Evolutionary conservation across 441 rosid genomes (phyloP).

Genomic region (Erodium chrysanthum): DNA sequence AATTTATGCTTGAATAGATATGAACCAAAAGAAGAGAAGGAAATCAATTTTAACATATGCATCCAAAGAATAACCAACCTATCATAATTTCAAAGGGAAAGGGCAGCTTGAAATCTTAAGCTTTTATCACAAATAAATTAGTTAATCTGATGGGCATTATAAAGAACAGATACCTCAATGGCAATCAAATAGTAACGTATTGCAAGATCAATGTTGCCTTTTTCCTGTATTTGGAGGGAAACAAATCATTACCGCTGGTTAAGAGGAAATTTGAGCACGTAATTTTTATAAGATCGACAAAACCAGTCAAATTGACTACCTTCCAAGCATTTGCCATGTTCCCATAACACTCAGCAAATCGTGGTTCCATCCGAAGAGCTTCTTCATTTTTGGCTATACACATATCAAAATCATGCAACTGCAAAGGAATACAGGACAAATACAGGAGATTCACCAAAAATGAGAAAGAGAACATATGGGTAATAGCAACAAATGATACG

Average conservation of each 20-base stretch:
- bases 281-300: background rate
- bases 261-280: background rate
- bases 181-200: conserved; percentile 87
- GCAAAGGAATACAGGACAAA: background rate
- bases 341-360: conserved; percentile 96
- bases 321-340: conserved; percentile 99
- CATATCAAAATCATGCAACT: conserved; percentile 96
- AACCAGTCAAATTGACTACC: conserved; percentile 30
- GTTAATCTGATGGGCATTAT: background rate
- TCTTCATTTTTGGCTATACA: conserved; percentile 91
- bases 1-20: background rate
- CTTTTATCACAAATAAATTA: background rate
- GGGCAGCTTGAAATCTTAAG: background rate
- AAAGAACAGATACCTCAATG: conserved; percentile 67
- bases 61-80: background rate
- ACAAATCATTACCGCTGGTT: background rate
- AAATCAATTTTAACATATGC: background rate
- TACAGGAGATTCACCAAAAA: background rate
- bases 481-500: background rate
- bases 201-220: conserved; percentile 86
- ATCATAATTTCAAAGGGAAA: background rate
- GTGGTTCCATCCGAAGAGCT: conserved; percentile 87
- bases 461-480: background rate
- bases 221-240: conserved; percentile 48
- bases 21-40: background rate